These are phyloP conservation scores for Parastagonospora avenae DNA, from an alignment of 2,329 filamentous ascomycete species.

Conservation along the genomic window DNA sequence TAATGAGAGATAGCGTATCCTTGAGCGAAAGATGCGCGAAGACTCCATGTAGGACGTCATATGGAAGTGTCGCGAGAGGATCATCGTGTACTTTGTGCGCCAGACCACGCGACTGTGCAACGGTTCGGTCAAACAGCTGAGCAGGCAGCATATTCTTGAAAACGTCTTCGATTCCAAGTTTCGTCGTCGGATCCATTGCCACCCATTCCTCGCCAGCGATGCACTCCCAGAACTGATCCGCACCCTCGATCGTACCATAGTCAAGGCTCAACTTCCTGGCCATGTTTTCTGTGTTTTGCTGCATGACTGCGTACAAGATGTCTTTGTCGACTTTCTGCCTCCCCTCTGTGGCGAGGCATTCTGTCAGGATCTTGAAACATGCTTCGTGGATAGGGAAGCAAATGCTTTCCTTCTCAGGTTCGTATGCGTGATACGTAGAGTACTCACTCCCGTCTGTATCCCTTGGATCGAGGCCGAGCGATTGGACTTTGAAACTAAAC, in stretches of 20 bases:
- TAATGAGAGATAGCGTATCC: slow-evolving; percentile 12
- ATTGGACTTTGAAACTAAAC: slow-evolving; percentile 1
- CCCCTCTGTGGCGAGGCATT: slow-evolving; percentile 9
- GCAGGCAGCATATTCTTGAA: slow-evolving; percentile 12
- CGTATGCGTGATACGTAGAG: slow-evolving; percentile 8
- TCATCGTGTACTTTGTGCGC: slow-evolving; percentile 14
- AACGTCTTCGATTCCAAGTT: slow-evolving; percentile 2
- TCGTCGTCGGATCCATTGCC: slow-evolving; percentile 9
- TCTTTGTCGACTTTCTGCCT: slow-evolving; percentile 15
- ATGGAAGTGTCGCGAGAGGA: slow-evolving; percentile 14
- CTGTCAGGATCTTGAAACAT: slow-evolving; percentile 22
- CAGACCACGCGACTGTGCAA: not conserved
- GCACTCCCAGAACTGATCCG: slow-evolving; percentile 17
- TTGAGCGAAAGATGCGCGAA: slow-evolving; percentile 8
- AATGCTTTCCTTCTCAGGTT: not conserved
- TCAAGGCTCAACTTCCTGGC: slow-evolving; percentile 10
- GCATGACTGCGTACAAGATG: slow-evolving; percentile 11
- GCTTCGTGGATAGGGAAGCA: slow-evolving; percentile 26
- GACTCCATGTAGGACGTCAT: slow-evolving; percentile 15
- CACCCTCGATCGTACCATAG: slow-evolving; percentile 10
- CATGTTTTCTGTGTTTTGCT: slow-evolving; percentile 4
- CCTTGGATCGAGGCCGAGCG: slow-evolving; percentile 12
- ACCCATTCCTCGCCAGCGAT: slow-evolving; percentile 24
- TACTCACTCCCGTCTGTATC: slow-evolving; percentile 1
- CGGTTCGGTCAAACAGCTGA: slow-evolving; percentile 3